These are phyloP conservation scores for Boletus hoseneyae DNA, from an alignment of 1,284 basidiomycete genomes.

Conservation along the genomic window DNA sequence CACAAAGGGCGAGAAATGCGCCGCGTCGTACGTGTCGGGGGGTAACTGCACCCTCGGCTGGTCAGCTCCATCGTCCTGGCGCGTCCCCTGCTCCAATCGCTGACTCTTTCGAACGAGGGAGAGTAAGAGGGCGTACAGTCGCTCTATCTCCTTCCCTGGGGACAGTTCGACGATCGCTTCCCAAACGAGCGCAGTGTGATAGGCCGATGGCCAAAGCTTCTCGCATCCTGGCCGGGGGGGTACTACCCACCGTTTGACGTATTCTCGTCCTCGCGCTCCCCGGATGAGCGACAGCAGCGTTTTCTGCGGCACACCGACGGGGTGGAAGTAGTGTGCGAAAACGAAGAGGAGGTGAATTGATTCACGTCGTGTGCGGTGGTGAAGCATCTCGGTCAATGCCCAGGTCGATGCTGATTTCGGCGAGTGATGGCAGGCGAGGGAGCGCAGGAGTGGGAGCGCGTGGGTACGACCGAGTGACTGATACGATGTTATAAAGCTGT, in stretches of 20 bases:
- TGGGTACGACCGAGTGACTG: slow-evolving; percentile 23
- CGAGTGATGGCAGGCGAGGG: slow-evolving; percentile 25
- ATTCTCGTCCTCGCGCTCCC: slow-evolving; percentile 12
- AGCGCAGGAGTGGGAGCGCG: slow-evolving; percentile 22
- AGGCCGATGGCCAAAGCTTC: slow-evolving; percentile 33
- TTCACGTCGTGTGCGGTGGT: slow-evolving; percentile 27
- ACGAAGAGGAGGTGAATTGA: slow-evolving; percentile 18
- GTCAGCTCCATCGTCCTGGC: background rate
- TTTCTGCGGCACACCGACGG: slow-evolving; percentile 34
- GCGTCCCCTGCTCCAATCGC: background rate
- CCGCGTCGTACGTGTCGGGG: slow-evolving; percentile 21
- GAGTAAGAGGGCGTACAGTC: slow-evolving; percentile 32
- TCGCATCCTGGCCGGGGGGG: slow-evolving; percentile 6
- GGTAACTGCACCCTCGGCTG: slow-evolving; percentile 14
- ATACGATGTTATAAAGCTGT: slow-evolving; percentile 25
- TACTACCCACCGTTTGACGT: slow-evolving; percentile 1
- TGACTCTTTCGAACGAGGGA: slow-evolving; percentile 18
- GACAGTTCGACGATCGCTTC: slow-evolving; percentile 23
- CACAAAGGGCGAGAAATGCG: slow-evolving; percentile 32
- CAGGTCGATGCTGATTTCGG: slow-evolving; percentile 29
- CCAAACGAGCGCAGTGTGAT: slow-evolving; percentile 42
- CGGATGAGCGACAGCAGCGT: slow-evolving; percentile 18
- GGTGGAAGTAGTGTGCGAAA: slow-evolving; percentile 35
- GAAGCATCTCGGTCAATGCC: slow-evolving; percentile 39
- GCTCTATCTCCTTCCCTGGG: slow-evolving; percentile 9